These are phyloP conservation scores for Brassica balearica DNA, from an alignment of 441 rosid genomes.

Conservation along the genomic window DNA sequence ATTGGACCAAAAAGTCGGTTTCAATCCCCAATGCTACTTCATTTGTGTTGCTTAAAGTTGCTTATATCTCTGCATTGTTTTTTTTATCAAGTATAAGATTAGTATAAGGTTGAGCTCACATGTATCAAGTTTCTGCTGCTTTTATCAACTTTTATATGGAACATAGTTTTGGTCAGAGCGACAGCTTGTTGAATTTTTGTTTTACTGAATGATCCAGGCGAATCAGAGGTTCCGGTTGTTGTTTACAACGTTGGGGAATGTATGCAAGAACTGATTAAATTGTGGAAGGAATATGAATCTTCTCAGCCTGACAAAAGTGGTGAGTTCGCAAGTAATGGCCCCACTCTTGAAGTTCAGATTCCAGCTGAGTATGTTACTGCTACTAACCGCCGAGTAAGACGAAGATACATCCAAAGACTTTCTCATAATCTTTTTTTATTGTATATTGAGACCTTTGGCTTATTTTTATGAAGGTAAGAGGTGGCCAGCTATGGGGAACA, in stretches of 20 bases:
- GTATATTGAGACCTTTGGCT: slow-evolving; percentile 13
- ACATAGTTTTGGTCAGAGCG: background rate
- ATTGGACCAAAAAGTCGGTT: slow-evolving; percentile 20
- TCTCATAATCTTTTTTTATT: slow-evolving; percentile 3
- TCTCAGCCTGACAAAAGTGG: slow-evolving; percentile 76
- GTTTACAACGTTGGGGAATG: slow-evolving; percentile 98
- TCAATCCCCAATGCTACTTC: slow-evolving; percentile 12
- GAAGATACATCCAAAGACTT: slow-evolving; percentile 8
- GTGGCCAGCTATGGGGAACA: slow-evolving; percentile 98
- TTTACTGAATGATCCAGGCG: slow-evolving; percentile 66
- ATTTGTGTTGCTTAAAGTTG: slow-evolving; percentile 13
- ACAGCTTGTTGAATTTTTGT: background rate
- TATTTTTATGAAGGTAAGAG: slow-evolving; percentile 75
- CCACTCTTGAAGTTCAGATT: slow-evolving; percentile 93
- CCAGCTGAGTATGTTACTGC: slow-evolving; percentile 99
- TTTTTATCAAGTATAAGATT: too few species aligned
- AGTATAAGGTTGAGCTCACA: background rate
- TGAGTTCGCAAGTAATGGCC: slow-evolving; percentile 70
- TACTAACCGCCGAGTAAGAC: slow-evolving; percentile 93
- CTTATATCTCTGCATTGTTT: background rate
- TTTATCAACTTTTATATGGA: slow-evolving; percentile 8
- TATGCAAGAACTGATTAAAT: slow-evolving; percentile 93
- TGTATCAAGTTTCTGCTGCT: slow-evolving; percentile 28
- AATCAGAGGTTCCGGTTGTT: slow-evolving; percentile 78
- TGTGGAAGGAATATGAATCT: slow-evolving; percentile 87